Percentiles rank a stretch among this genome's conserved stretches.
Conservation (phyloP, 495 filamentous ascomycete species). For the Penicillium samsonianum region DNA sequence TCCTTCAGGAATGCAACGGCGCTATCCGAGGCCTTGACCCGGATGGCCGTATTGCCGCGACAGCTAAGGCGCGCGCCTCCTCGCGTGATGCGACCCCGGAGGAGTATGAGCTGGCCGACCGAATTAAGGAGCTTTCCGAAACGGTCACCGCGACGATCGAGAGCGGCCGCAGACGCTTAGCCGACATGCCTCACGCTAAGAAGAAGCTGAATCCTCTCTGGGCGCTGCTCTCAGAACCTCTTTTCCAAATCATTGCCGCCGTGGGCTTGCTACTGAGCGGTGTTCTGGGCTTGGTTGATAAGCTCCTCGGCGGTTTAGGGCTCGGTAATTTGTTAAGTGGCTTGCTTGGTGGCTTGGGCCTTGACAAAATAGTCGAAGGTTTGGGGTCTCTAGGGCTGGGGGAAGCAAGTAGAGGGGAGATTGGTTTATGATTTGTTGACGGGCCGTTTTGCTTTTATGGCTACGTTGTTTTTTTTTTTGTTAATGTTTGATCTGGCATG, state of each 20-base stretch:
- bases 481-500: too few relatives aligned
- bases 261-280: slow-evolving; percentile 83
- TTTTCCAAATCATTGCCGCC: slow-evolving; percentile 91
- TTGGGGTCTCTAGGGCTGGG: too few relatives aligned
- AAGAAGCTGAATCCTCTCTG: slow-evolving; percentile 90
- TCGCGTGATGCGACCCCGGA: slow-evolving; percentile 80
- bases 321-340: slow-evolving; percentile 78
- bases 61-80: slow-evolving; percentile 79
- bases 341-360: slow-evolving; percentile 74
- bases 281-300: slow-evolving; percentile 80
- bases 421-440: too few relatives aligned
- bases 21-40: slow-evolving; percentile 91
- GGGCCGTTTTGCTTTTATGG: too few relatives aligned
- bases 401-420: too few relatives aligned
- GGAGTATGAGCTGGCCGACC: slow-evolving; percentile 81
- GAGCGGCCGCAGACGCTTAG: slow-evolving; percentile 78
- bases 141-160: slow-evolving; percentile 74
- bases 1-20: slow-evolving; percentile 86
- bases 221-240: slow-evolving; percentile 76
- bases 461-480: too few relatives aligned
- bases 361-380: too few relatives aligned
- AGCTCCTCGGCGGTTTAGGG: slow-evolving; percentile 76
- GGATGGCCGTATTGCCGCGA: slow-evolving; percentile 79
- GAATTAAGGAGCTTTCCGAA: slow-evolving; percentile 71
- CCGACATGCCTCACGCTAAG: slow-evolving; percentile 91